Evolutionary conservation across 352 stramenopile species (phyloP).

Genomic region (Pythium monospermum): DNA sequence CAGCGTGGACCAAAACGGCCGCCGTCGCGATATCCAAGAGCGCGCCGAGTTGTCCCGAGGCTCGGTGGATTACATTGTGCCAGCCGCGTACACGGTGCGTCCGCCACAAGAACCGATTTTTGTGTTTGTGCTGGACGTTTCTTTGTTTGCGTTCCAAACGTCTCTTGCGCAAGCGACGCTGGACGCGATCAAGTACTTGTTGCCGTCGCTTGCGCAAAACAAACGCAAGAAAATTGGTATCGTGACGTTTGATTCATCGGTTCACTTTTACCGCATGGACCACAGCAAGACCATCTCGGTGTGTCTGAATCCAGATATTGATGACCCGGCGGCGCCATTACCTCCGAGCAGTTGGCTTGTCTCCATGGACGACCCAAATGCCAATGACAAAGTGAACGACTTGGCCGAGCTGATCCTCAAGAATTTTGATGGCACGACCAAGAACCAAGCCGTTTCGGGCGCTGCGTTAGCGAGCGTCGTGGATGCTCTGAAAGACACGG

Average conservation of each 20-base stretch:
- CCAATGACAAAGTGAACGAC: constrained; percentile 61
- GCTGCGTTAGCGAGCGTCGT: constrained; percentile 75
- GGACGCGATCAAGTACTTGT: constrained; percentile 72
- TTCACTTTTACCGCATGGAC: constrained; percentile 87
- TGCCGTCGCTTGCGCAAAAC: constrained; percentile 71
- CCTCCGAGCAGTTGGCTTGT: constrained; percentile 76
- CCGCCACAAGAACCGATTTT: constrained; percentile 81
- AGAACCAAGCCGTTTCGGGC: constrained; percentile 75
- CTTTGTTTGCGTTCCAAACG: constrained; percentile 78
- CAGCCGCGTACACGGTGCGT: constrained; percentile 75
- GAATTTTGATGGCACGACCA: constrained; percentile 62
- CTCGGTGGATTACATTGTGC: constrained; percentile 85
- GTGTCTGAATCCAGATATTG: constrained; percentile 71
- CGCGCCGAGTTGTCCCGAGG: constrained; percentile 74
- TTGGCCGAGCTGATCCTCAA: constrained; percentile 65
- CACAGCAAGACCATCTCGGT: constrained; percentile 62
- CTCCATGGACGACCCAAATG: constrained; percentile 73
- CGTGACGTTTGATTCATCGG: constrained; percentile 75
- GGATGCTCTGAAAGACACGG: constrained; percentile 53
- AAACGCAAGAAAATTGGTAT: constrained; percentile 87
- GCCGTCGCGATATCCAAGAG: constrained; percentile 73
- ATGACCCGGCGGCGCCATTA: constrained; percentile 70
- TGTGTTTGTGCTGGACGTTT: constrained; percentile 86
- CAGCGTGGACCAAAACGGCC: constrained; percentile 81
- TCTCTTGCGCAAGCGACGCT: constrained; percentile 53